Evolutionary conservation across 768 basidiomycete species (phyloP).

Genomic region (Trametes cubensis): DNA sequence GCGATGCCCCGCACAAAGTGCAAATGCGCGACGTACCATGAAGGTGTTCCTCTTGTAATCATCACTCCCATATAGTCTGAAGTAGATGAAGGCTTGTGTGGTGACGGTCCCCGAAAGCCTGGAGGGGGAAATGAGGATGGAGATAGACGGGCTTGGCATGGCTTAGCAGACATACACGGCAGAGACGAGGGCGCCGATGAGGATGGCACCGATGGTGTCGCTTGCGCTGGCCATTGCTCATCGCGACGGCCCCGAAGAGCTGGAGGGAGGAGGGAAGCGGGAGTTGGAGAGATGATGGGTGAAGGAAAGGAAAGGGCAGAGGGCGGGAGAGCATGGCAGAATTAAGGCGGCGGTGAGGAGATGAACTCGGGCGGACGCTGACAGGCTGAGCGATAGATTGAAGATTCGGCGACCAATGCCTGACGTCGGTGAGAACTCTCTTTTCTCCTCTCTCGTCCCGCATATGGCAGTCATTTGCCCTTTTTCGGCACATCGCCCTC

Average conservation of each 20-base stretch:
- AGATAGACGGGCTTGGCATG: not conserved
- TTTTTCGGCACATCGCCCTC: not conserved
- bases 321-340: slow-evolving; percentile 10
- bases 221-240: slow-evolving; percentile 21
- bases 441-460: not conserved
- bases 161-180: slow-evolving; percentile 20
- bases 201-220: slow-evolving; percentile 27
- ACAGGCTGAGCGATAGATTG: slow-evolving; percentile 21
- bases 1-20: not conserved
- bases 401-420: slow-evolving; percentile 13
- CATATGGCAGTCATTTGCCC: slow-evolving; percentile 21
- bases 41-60: slow-evolving; percentile 17
- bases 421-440: slow-evolving; percentile 25
- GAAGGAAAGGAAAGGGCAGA: not conserved
- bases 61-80: slow-evolving; percentile 22
- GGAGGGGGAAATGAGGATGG: not conserved
- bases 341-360: slow-evolving; percentile 15
- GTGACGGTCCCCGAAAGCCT: slow-evolving; percentile 29
- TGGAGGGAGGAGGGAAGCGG: not conserved
- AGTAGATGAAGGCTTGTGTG: slow-evolving; percentile 25
- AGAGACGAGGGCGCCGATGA: slow-evolving; percentile 26
- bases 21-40: slow-evolving; percentile 15
- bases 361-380: not conserved
- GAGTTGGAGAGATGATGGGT: slow-evolving; percentile 8
- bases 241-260: slow-evolving; percentile 18